phyloP scores from a whole-genome alignment of 2,329 filamentous ascomycete genomes.

The Ascochyta fabae region DNA sequence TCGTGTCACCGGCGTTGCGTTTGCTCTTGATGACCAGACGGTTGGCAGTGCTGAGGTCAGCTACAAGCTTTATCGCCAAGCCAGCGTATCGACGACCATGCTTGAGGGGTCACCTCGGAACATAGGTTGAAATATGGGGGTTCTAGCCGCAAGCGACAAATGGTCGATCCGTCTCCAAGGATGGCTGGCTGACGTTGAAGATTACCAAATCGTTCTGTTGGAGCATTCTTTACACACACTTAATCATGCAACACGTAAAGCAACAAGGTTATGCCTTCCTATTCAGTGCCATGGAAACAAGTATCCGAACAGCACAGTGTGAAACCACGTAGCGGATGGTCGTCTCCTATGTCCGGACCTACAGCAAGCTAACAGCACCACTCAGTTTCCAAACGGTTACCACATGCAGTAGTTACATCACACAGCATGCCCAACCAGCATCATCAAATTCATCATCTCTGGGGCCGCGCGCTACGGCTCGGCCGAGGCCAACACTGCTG shows the following conservation, averaged over 20 bases:
- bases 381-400: background rate
- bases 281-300: too few relatives aligned
- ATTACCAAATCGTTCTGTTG: background rate
- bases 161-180: background rate
- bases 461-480: background rate
- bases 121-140: background rate
- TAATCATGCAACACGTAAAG: too few relatives aligned
- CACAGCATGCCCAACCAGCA: background rate
- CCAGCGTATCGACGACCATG: background rate
- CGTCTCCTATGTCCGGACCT: background rate
- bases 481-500: slow-evolving; percentile 1
- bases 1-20: background rate
- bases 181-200: background rate
- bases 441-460: background rate
- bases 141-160: background rate
- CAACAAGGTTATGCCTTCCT: too few relatives aligned
- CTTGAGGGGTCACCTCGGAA: background rate
- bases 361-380: background rate
- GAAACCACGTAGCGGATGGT: background rate
- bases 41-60: slow-evolving; percentile 8
- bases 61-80: background rate
- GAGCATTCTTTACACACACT: too few relatives aligned
- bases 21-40: background rate
- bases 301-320: background rate
- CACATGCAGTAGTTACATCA: background rate